Percentiles rank a stretch among this genome's conserved stretches.
These are phyloP conservation scores for Picea abies DNA, from an alignment of 83 land plant genomes.

Conservation along the genomic window DNA sequence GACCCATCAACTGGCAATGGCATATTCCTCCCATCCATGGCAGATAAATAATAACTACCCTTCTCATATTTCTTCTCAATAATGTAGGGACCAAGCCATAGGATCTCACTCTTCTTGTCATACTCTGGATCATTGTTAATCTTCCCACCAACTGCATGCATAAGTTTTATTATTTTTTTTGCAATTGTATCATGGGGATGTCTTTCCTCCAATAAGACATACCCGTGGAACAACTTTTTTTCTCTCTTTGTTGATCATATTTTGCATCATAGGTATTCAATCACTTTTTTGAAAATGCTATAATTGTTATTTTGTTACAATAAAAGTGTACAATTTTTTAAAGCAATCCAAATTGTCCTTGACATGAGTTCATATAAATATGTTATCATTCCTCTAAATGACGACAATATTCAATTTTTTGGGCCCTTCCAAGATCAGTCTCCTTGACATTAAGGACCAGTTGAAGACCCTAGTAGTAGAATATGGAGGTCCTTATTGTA, in stretches of 20 bases:
- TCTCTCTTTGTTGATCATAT: slow-evolving; percentile 58
- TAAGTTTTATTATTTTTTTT: slow-evolving; percentile 76
- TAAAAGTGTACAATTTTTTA: background rate
- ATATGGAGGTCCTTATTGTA: too few relatives aligned
- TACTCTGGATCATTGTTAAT: slow-evolving; percentile 76
- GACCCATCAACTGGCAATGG: too few relatives aligned
- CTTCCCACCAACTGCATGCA: slow-evolving; percentile 67
- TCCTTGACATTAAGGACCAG: too few relatives aligned
- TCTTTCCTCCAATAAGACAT: slow-evolving; percentile 79
- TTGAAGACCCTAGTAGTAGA: too few relatives aligned
- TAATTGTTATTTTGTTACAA: background rate
- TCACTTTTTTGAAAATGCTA: background rate
- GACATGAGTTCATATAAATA: background rate
- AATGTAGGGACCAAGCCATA: too few relatives aligned
- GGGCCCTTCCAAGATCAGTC: too few relatives aligned
- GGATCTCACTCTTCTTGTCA: too few relatives aligned
- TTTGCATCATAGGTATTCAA: slow-evolving; percentile 33
- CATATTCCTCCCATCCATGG: too few relatives aligned
- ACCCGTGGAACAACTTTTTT: slow-evolving; percentile 82
- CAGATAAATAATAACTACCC: too few relatives aligned
- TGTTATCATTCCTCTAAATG: background rate
- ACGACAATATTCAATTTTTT: background rate
- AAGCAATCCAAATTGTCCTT: background rate
- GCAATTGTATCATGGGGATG: slow-evolving; percentile 87
- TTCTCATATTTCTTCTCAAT: too few relatives aligned